Evolutionary conservation across 257 asterid genomes (phyloP), one percentile per base, ranked within the genome.

Genomic region (Solanum megistacrolobum): DNA sequence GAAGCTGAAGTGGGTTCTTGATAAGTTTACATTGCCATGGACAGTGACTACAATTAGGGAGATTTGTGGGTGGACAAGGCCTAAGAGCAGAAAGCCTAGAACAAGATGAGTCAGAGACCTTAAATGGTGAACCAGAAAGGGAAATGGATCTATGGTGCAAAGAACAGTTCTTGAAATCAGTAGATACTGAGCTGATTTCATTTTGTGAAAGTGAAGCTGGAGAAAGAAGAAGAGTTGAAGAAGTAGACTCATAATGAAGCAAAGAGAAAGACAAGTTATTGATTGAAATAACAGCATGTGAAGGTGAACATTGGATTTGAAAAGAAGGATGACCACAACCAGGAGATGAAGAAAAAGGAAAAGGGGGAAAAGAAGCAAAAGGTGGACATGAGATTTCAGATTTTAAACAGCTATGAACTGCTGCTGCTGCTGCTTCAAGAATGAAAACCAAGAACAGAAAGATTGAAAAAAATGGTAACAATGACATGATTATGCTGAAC

Each of bases 321-420:
- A 97, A 97, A 0, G 92, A 92, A 21, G 99, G 99, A 91, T 97
- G 99, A 91, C 98, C 98, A 92, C 98, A 95, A 91, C 96, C 98
- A 89, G 98, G 92, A 78, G 90, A 71, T 78, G 91, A 87, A 4
- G 99, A 97, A 94, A 97, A 97, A 2, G 99, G 99, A 87, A 92
- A 97, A 38, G 94, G 89, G 72, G 94, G 97, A 23, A 93, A 85
- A 35, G 96, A 87, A 48, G 90, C 87, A 91, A 96, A 96, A 16
- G 99, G 99, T 11, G 97, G 97, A 89, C 98, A 96, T 5, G 87
- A 73, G 72, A 25, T 13, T 32, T 75, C 71, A 83, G 39, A 87
- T 2, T 86, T 43, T 18, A 93, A 85, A 92, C 97, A 92, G 78
- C 55, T 60, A 84, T 88, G 91, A 83, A 94, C 34, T 52, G 91